A percentile compares a stretch with the other conserved stretches of the same genome.
Conservation (phyloP, 2,329 filamentous ascomycete genomes). For the Calonectria hongkongensis region DNA sequence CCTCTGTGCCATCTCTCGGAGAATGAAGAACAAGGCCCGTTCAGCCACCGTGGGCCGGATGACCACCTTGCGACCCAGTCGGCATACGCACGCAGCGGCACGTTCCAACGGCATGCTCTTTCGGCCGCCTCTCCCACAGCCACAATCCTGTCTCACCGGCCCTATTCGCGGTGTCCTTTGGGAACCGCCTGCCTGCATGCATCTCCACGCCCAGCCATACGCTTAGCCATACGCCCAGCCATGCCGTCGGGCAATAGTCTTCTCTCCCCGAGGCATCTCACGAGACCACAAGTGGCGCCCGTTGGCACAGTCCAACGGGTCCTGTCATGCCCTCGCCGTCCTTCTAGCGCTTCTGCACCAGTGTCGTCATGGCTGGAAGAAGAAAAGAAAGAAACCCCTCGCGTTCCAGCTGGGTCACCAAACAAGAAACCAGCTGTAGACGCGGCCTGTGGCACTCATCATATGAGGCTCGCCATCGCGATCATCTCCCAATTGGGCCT, state of each 20-base stretch:
- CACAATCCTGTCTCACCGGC: neutral
- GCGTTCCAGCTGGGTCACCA: constrained; percentile 7
- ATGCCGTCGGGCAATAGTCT: constrained; percentile 20
- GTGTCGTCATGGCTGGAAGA: constrained; percentile 11
- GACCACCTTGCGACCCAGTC: constrained; percentile 18
- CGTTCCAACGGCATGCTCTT: constrained; percentile 8
- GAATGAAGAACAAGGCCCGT: constrained; percentile 6
- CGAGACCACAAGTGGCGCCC: constrained; percentile 18
- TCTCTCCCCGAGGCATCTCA: constrained; percentile 23
- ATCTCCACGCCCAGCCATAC: neutral
- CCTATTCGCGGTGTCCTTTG: neutral
- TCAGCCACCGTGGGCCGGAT: constrained; percentile 25
- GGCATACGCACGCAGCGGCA: constrained; percentile 5
- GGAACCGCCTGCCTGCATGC: constrained; percentile 8
- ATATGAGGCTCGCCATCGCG: constrained; percentile 7
- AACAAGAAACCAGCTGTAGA: constrained; percentile 7
- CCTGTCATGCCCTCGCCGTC: neutral
- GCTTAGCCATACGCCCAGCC: neutral
- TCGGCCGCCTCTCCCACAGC: constrained; percentile 15
- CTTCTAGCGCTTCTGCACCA: constrained; percentile 13
- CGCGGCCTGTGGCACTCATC: constrained; percentile 28
- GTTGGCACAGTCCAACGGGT: constrained; percentile 19
- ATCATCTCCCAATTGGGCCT: constrained; percentile 23
- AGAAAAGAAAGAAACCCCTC: constrained; percentile 10
- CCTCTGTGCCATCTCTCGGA: constrained; percentile 9